Evolutionary conservation across 2,329 filamentous ascomycete genomes (phyloP).

Genomic region (Dactylellina parvicollis): DNA sequence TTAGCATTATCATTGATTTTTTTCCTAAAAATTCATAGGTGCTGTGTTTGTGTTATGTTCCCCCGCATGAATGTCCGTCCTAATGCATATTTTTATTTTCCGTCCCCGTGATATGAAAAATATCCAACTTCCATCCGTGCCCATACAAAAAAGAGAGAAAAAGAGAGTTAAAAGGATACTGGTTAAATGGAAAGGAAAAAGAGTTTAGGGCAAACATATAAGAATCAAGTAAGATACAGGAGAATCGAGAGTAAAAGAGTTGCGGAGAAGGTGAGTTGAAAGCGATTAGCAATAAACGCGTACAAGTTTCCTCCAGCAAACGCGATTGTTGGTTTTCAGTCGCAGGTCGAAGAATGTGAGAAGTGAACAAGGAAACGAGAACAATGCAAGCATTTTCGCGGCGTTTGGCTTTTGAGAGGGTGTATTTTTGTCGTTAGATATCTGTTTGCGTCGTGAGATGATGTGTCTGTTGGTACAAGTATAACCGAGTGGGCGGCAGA

Average conservation of each 20-base stretch:
- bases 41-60: conserved; percentile 7
- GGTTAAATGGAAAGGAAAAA: conserved; percentile 23
- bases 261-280: conserved; percentile 16
- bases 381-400: conserved; percentile 27
- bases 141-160: conserved; percentile 37
- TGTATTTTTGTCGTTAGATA: not conserved
- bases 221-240: conserved; percentile 26
- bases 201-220: too few relatives aligned
- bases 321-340: not conserved
- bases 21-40: conserved; percentile 48
- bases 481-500: conserved; percentile 10
- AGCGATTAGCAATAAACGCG: not conserved
- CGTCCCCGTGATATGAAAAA: conserved; percentile 24
- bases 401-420: not conserved
- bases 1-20: conserved; percentile 53
- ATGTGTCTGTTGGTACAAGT: conserved; percentile 20
- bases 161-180: conserved; percentile 14
- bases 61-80: not conserved
- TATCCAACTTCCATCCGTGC: not conserved
- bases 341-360: not conserved
- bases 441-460: conserved; percentile 18
- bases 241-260: not conserved
- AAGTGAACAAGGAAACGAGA: conserved; percentile 2
- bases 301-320: not conserved
- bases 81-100: conserved; percentile 36